phyloP scores from a whole-genome alignment of 2,329 filamentous ascomycete genomes.

The Fusarium proliferatum region DNA sequence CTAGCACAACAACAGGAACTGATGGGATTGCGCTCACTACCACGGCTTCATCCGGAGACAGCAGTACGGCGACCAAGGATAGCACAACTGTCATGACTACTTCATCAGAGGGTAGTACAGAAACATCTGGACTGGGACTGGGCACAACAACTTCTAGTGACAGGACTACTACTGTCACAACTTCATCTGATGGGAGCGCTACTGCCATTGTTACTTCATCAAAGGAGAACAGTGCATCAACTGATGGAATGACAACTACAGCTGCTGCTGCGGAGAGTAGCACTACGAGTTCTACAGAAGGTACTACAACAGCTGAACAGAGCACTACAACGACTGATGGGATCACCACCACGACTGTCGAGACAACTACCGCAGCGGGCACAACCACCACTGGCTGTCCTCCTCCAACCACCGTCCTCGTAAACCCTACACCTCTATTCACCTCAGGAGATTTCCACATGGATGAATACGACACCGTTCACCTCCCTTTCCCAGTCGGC shows the following conservation, averaged over 20 bases:
- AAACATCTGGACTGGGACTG: background rate
- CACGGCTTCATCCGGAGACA: background rate
- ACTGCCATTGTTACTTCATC: no score
- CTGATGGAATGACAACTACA: no score
- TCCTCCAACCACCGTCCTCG: background rate
- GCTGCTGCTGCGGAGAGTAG: no score
- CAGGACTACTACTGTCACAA: background rate
- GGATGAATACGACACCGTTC: background rate
- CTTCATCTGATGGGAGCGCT: background rate
- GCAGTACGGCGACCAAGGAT: background rate
- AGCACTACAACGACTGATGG: background rate
- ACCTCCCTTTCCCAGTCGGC: background rate
- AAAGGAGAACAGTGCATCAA: no score
- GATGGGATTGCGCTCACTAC: rapidly evolving
- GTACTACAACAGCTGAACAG: background rate
- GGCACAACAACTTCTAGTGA: background rate
- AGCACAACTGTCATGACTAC: background rate
- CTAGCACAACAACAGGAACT: rapidly evolving
- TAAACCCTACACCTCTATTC: background rate
- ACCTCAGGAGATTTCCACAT: background rate
- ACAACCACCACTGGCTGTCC: background rate
- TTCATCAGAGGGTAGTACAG: background rate
- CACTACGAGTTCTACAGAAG: no score
- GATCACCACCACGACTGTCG: rapidly evolving
- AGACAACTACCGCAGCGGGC: background rate